Evolutionary conservation across 2,329 filamentous ascomycete genomes (phyloP), one percentile per base, ranked within the genome.

Genomic region (Hypocrella siamensis): DNA sequence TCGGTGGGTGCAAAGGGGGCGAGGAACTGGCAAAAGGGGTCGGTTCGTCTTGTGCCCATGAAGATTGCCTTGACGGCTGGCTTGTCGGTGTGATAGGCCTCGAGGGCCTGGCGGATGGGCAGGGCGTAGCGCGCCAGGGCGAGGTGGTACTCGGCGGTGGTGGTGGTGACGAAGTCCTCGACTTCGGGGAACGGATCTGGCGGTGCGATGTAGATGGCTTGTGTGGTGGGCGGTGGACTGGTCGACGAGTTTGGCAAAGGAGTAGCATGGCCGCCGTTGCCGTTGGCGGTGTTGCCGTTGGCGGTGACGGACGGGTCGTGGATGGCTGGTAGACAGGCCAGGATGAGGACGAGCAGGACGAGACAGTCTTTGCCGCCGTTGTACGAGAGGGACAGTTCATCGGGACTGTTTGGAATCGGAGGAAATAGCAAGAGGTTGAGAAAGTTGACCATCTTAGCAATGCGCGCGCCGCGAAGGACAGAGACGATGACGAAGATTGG

Each of bases 301-400:
- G 38, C 40, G 24, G 47, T 25, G n/a, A 48, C 22, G 11, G 48
- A 24, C n/a, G 44, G n/a, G 27, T 46, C 30, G 28, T 40, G 22
- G 11, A 46, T 33, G 26, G 52, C 48, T 15, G 67, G 58, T 33
- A 70, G 60, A 42, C 61, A 66, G 38, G 79, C 76, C 42, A 96
- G 75, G 48, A 93, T 83, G 41, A 96, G 65, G 46, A 94, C 70
- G 6, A 96, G 67, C 14, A 96, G 74, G 32, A 96, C 86, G 14
- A 96, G 78, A 47, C 88, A 96, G 65, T 96, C 90, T 56, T 98
- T 98, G 38, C 90, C 90, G 49, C 90, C 90, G 46, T 98, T 98
- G 59, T 94, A 98, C 35, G 88, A 93, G 40, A 96, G 65, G 5
- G 86, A 84, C 38, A 96, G 67, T 49, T 92, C 70, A 36, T 78